Evolutionary conservation across 371 early-diverging fungal species (phyloP).

Genomic region (Chytridium lagenaria): DNA sequence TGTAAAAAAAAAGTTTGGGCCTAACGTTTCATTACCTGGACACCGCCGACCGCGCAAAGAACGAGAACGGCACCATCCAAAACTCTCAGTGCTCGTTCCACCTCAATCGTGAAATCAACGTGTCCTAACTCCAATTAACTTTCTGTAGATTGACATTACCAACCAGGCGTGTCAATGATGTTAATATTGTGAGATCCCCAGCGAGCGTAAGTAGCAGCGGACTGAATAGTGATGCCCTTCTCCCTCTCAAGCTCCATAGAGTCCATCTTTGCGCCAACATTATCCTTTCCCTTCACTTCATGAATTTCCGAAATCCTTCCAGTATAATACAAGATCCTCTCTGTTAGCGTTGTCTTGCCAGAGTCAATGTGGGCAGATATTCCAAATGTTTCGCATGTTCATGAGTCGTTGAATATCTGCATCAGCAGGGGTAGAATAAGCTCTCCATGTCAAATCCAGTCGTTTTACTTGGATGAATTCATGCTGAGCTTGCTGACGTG

Average conservation of each 20-base stretch:
- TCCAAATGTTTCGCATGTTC: conserved; percentile 86
- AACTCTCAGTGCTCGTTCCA: conserved; percentile 92
- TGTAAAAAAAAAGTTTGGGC: neutral
- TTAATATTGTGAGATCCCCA: conserved; percentile 87
- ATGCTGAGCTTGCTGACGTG: neutral
- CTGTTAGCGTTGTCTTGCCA: conserved; percentile 97
- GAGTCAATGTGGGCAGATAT: conserved; percentile 99
- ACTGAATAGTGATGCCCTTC: conserved; percentile 96
- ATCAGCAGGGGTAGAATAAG: too few species aligned
- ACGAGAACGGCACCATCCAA: conserved; percentile 94
- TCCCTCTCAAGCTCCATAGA: conserved; percentile 98
- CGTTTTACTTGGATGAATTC: neutral
- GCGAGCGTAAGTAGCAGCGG: conserved; percentile 92
- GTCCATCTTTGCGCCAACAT: conserved; percentile 98
- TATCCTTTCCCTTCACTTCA: conserved; percentile 96
- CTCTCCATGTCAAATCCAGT: too few species aligned
- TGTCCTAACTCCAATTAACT: conserved; percentile 69
- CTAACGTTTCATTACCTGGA: conserved; percentile 78
- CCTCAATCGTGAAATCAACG: conserved; percentile 95
- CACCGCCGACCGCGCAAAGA: conserved; percentile 93
- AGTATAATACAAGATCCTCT: conserved; percentile 95
- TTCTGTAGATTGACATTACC: neutral
- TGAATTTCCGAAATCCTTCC: conserved; percentile 96
- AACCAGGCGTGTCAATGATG: conserved; percentile 93
- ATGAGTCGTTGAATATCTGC: conserved; percentile 37